Base-by-base conservation (phyloP, 768 basidiomycete genomes). In the Boletus rubroflammeus region DNA sequence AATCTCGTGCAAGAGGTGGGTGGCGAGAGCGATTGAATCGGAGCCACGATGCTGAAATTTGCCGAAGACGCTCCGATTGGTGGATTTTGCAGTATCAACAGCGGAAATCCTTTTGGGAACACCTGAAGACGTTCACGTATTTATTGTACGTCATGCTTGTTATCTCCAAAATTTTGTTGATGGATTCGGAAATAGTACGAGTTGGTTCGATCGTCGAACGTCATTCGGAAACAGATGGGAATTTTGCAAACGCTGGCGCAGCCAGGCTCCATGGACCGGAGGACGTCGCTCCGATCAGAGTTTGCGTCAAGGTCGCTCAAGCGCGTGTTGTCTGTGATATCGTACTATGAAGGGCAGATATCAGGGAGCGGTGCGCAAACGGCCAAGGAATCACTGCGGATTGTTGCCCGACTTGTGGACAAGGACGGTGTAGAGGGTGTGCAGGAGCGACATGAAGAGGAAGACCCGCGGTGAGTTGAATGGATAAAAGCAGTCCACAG, bases 391-490 rank as follows among this genome's bases (percentile, higher is more conserved):
- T 82, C 83, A 1, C 73, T 89, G 71, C 75, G 74, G n/a, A 64
- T 77, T 7, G 76, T 89, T n/a, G 76, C 80, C 31, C 70, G 73
- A 55, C 81, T 85, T 36, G 79, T 88, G 23, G 86, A 88, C 54
- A 73, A 72, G 51, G 78, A 86, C 58, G 87, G 86, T 0, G 62
- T 87, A 48, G 75, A 79, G 40, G 74, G 69, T 10, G 65, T 67
- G 61, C 74, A 58, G 6, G 67, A 70, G 23, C 41, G 62, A 47
- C 60, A 67, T 8, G 62, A 64, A 23, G 48, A 62, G 10, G 76
- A 76, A 42, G 72, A 78, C 45, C 77, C 78, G 50, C 70, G 72
- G 80, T 85, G 69, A 72, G 84, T 77, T 25, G 56, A 42, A 8
- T 11, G 38, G 36, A 35, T 6, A 23, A 19, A 40, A 21, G 13